Evolutionary conservation across 2,329 filamentous ascomycete genomes (phyloP).

Genomic region (Lasiodiplodia hormozganensis): DNA sequence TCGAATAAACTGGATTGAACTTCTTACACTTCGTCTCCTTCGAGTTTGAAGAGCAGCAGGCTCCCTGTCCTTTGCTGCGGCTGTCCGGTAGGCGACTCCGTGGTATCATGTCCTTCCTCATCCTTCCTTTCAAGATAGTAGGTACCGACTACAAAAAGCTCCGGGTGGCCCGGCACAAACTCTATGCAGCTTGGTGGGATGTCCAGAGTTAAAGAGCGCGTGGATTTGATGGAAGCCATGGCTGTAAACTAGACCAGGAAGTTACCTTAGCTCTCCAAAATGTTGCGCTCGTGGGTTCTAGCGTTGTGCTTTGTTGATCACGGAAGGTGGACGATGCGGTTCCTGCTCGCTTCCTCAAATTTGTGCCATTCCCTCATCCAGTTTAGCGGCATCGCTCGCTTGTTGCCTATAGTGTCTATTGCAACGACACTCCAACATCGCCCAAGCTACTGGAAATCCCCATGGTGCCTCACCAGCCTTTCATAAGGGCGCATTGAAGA

Average conservation of each 20-base stretch:
- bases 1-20: neutral
- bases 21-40: conserved; percentile 63
- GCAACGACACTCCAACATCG: neutral
- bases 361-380: neutral
- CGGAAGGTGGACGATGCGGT: neutral
- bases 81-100: conserved; percentile 39
- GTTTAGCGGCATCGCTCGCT: conserved; percentile 18
- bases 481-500: too few species aligned
- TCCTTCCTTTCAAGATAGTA: conserved; percentile 72
- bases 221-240: conserved; percentile 50
- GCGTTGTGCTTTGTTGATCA: neutral
- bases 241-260: neutral
- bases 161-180: conserved; percentile 68
- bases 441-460: neutral
- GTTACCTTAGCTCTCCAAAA: neutral
- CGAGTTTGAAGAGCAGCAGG: conserved; percentile 69
- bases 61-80: conserved; percentile 75
- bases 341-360: conserved; percentile 21
- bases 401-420: neutral
- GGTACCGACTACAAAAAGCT: conserved; percentile 81
- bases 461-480: neutral
- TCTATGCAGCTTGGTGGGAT: conserved; percentile 80
- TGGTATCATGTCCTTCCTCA: conserved; percentile 36
- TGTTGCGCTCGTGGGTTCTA: neutral
- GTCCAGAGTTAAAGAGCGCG: conserved; percentile 63